Conservation (phyloP, 2,329 filamentous ascomycete genomes). For the Lomentospora prolificans region DNA sequence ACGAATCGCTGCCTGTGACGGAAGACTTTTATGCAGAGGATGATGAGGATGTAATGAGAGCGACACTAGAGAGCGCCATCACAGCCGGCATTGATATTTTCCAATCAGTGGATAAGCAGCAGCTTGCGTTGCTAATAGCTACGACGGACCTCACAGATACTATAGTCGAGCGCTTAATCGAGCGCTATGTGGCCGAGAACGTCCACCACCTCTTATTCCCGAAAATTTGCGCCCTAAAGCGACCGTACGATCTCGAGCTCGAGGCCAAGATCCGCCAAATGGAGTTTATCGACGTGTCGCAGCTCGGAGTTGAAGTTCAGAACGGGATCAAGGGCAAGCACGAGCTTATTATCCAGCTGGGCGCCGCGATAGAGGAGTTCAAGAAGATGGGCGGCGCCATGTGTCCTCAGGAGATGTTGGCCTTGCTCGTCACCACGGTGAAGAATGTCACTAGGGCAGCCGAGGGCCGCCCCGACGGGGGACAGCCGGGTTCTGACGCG, state of each 20-base stretch:
- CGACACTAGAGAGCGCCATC: conserved; percentile 82
- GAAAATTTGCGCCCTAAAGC: conserved; percentile 65
- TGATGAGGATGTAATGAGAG: conserved; percentile 83
- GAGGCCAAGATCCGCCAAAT: conserved; percentile 88
- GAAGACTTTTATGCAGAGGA: conserved; percentile 71
- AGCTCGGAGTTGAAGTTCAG: conserved; percentile 81
- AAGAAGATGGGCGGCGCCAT: conserved; percentile 69
- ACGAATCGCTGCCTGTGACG: conserved; percentile 32
- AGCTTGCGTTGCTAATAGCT: conserved; percentile 80
- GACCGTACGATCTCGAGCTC: conserved; percentile 75
- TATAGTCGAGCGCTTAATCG: conserved; percentile 85
- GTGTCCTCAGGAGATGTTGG: conserved; percentile 84
- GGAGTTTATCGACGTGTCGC: conserved; percentile 86
- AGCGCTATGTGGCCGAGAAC: conserved; percentile 88
- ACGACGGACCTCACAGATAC: conserved; percentile 91
- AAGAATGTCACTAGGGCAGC: conserved; percentile 66
- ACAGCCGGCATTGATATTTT: conserved; percentile 93
- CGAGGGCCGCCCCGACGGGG: background rate
- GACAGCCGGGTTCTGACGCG: conserved; percentile 29
- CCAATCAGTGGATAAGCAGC: conserved; percentile 89
- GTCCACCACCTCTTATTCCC: conserved; percentile 86
- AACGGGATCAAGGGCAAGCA: conserved; percentile 70
- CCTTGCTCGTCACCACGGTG: conserved; percentile 66
- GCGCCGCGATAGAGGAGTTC: conserved; percentile 77
- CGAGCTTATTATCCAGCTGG: conserved; percentile 67